phyloP scores from a whole-genome alignment of 257 asterid species.

The Solanum neorickii region DNA sequence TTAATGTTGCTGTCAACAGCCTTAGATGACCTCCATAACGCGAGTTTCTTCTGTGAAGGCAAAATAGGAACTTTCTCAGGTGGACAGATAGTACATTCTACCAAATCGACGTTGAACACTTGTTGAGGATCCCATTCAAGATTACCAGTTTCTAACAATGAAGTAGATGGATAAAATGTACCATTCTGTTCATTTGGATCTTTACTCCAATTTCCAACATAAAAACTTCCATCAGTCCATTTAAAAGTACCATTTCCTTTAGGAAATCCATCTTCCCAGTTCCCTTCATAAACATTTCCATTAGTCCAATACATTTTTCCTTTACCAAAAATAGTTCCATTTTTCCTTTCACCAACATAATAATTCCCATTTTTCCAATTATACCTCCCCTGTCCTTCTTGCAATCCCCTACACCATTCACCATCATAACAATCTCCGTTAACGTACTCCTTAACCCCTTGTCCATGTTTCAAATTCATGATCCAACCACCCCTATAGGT shows the following conservation, averaged over 20 bases:
- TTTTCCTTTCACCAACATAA: slow-evolving; percentile 72
- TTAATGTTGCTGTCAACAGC: slow-evolving; percentile 24
- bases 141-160: slow-evolving; percentile 34
- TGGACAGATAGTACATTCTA: slow-evolving; percentile 46
- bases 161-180: slow-evolving; percentile 56
- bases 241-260: slow-evolving; percentile 59
- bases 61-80: slow-evolving; percentile 57
- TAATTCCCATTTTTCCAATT: slow-evolving; percentile 62
- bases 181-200: slow-evolving; percentile 73
- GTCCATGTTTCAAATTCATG: slow-evolving; percentile 76
- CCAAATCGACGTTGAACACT: slow-evolving; percentile 39
- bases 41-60: slow-evolving; percentile 86
- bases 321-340: slow-evolving; percentile 51
- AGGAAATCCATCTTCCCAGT: slow-evolving; percentile 79
- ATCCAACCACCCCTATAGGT: slow-evolving; percentile 63
- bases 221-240: slow-evolving; percentile 75
- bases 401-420: slow-evolving; percentile 74
- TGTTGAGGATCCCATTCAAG: slow-evolving; percentile 80
- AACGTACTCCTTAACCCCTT: slow-evolving; percentile 44
- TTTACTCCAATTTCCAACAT: slow-evolving; percentile 72
- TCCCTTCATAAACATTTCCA: slow-evolving; percentile 62
- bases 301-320: slow-evolving; percentile 61
- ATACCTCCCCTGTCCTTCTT: slow-evolving; percentile 72
- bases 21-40: slow-evolving; percentile 63
- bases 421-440: slow-evolving; percentile 78